These are phyloP conservation scores for Catunica adiposa DNA, from an alignment of 2,329 filamentous ascomycete genomes.

Conservation along the genomic window DNA sequence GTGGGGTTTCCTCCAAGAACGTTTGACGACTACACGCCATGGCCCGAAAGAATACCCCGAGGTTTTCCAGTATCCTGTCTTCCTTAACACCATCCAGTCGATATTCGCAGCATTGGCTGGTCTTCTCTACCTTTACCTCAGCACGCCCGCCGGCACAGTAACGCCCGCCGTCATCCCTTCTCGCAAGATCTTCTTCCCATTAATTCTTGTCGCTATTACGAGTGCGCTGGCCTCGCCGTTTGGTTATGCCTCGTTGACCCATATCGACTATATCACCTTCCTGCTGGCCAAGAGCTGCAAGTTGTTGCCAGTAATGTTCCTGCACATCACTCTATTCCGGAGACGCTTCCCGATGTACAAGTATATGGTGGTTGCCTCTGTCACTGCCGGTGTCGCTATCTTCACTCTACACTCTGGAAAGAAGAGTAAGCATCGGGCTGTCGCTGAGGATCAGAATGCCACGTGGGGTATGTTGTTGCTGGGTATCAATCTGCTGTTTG, in stretches of 20 bases:
- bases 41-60: constrained; percentile 46
- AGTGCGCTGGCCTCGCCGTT: constrained; percentile 85
- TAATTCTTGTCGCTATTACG: constrained; percentile 73
- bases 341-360: constrained; percentile 88
- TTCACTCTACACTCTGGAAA: constrained; percentile 76
- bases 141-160: constrained; percentile 31
- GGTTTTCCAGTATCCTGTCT: constrained; percentile 83
- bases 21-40: constrained; percentile 85
- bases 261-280: constrained; percentile 97
- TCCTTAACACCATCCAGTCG: constrained; percentile 92
- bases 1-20: constrained; percentile 93
- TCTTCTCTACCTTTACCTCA: constrained; percentile 58
- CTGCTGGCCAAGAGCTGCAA: constrained; percentile 97
- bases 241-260: constrained; percentile 77
- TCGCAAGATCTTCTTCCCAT: constrained; percentile 53
- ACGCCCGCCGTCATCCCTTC: constrained; percentile 60
- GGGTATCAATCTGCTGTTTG: constrained; percentile 79
- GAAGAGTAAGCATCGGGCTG: constrained; percentile 28
- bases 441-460: constrained; percentile 40
- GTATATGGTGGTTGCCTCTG: constrained; percentile 79
- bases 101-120: constrained; percentile 72
- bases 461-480: constrained; percentile 71
- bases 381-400: constrained; percentile 81
- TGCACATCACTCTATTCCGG: constrained; percentile 84
- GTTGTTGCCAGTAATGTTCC: constrained; percentile 92